Base-by-base conservation (phyloP, 306 rosid species). In the Morella rubra region DNA sequence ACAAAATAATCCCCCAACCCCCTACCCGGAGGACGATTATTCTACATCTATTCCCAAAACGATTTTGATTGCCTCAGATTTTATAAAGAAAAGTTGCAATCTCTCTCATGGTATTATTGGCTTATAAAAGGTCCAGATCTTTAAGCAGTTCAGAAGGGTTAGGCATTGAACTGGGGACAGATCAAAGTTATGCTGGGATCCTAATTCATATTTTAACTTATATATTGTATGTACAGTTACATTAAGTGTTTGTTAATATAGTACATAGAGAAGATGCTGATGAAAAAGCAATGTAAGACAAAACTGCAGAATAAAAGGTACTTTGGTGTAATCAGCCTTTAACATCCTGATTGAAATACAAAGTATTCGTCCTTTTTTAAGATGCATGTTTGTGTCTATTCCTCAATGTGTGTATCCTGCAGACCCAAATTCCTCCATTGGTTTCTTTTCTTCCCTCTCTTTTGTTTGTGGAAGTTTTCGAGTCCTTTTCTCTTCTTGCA, bases 401-500 rank as follows among this genome's bases (percentile, higher is more conserved):
- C 73, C 11, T 62, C 47, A 8, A 44, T 72, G 15, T 71, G 58
- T 70, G 3, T 71, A 24, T 32, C 61, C 5, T 18, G 14, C 15
- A 18, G 50, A 65, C 20, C 41, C 16, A 19, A 67, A 44, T 32
- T 22, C 20, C 4, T 13, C 45, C 37, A 37, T 11, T 2, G 20
- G 2, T 15, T 27, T 8, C 58, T 16, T 44, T 5, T 14, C 4
- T 40, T 51, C 11, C 7, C 52, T 19, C 55, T 20, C 41, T 42
- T 24, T 68, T 3, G 16, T 41, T 61, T 3, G 16, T 41, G 44
- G 27, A 15, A 22, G 20, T 32, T 45, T 7, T 69, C 60, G 16
- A 24, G 46, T 27, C 46, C 4, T 74, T 58, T 80, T 32, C 50
- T 27, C 44, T 73, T 79, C 51, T 79, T 50, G 73, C 88, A 88